These are phyloP conservation scores for Penicillium sp. DNA, from an alignment of 2,329 filamentous ascomycete species.

Conservation along the genomic window DNA sequence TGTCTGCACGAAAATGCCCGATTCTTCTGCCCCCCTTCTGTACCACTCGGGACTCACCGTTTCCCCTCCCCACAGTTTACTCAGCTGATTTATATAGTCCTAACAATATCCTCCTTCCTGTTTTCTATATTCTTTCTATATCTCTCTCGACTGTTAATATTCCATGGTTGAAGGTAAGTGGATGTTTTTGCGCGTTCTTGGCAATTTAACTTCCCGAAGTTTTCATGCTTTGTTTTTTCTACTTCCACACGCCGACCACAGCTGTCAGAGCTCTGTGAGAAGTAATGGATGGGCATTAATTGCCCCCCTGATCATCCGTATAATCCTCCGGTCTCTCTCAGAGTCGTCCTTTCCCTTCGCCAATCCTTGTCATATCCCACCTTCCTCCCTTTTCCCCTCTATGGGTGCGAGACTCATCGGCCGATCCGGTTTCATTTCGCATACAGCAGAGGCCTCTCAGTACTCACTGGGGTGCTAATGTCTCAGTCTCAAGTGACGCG, in stretches of 20 bases:
- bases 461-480: slow-evolving; percentile 4
- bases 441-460: slow-evolving; percentile 7
- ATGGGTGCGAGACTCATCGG: slow-evolving; percentile 27
- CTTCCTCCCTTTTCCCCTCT: not conserved
- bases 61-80: slow-evolving; percentile 5
- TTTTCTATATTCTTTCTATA: not conserved
- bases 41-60: slow-evolving; percentile 9
- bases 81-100: not conserved
- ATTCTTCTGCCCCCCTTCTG: not conserved
- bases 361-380: not conserved
- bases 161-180: slow-evolving; percentile 20
- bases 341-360: not conserved
- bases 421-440: slow-evolving; percentile 16
- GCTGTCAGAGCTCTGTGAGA: not conserved
- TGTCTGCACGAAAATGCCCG: not conserved
- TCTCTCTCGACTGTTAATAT: not conserved
- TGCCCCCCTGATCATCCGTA: not conserved
- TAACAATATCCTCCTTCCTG: not conserved
- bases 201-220: slow-evolving; percentile 11
- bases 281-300: not conserved
- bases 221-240: slow-evolving; percentile 14
- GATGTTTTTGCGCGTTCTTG: slow-evolving; percentile 14
- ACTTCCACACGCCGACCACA: not conserved
- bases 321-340: not conserved
- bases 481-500: slow-evolving; percentile 2